Evolutionary conservation across 75 land plant genomes (phyloP), one percentile per base, ranked within the genome.

Genomic region (Selaginella tamariscina): DNA sequence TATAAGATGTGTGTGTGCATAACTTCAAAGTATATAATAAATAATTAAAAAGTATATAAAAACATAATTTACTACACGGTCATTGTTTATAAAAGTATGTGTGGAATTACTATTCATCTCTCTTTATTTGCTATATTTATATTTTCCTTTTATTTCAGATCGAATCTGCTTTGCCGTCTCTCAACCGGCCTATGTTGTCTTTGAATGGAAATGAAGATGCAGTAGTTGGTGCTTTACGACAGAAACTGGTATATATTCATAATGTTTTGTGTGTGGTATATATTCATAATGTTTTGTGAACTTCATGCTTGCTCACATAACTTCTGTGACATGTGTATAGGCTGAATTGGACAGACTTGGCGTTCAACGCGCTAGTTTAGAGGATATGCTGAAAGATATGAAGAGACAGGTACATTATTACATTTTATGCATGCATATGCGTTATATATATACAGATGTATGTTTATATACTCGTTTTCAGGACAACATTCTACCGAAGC

Each of bases 371-470:
- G 99, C 97, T 29, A 86, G 97, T 39, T 79, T 95, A 57, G 97
- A 95, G 74, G 99, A 95, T 70, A 95, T 90, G 91, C 89, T 95
- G 20, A 95, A 91, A 81, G 99, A 95, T 56, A 95, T 91, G 99
- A 95, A 87, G 76, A 75, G 92, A 59, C 86, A 87, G 96, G 96
- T 89, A n/a, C 8, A 31, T 31, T 0, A n/a, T 31, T 32, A 1
- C 9, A 0, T 66, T 23, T 31, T n/a, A n/a, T n/a, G n/a, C n/a
- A n/a, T n/a, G n/a, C n/a, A n/a, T n/a, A n/a, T n/a, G n/a, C n/a
- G n/a, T n/a, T n/a, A n/a, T n/a, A n/a, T n/a, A n/a, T n/a, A n/a
- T n/a, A n/a, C n/a, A n/a, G n/a, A n/a, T n/a, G n/a, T n/a, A n/a
- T n/a, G n/a, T n/a, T n/a, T n/a, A n/a, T n/a, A 56, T 60, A 21